phyloP scores from a whole-genome alignment of 495 filamentous ascomycete genomes.

The Diplogelasinospora grovesii region DNA sequence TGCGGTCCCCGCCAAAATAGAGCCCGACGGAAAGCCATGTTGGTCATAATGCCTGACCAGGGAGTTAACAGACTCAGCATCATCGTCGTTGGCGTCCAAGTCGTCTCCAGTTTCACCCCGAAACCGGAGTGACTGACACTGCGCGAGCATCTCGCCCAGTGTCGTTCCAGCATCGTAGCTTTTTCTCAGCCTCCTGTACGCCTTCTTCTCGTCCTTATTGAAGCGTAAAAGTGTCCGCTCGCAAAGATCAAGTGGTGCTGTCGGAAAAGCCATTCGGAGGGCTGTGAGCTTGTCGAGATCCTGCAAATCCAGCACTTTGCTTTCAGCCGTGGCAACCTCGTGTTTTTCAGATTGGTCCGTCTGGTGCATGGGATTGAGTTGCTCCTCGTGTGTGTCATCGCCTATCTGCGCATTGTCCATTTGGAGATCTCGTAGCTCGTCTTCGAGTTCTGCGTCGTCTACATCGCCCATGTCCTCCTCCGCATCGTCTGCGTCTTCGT shows the following conservation, averaged over 20 bases:
- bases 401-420: slow-evolving; percentile 14
- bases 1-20: slow-evolving; percentile 38
- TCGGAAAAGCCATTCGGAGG: slow-evolving; percentile 31
- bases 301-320: slow-evolving; percentile 6
- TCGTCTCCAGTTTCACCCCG: not conserved
- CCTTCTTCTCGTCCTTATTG: slow-evolving; percentile 8
- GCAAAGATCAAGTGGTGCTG: slow-evolving; percentile 18
- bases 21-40: slow-evolving; percentile 44
- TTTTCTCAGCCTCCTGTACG: slow-evolving; percentile 10
- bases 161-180: slow-evolving; percentile 6
- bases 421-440: slow-evolving; percentile 15
- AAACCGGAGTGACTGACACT: slow-evolving; percentile 1
- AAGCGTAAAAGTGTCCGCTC: slow-evolving; percentile 18
- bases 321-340: too few species aligned
- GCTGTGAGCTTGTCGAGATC: slow-evolving; percentile 25
- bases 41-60: slow-evolving; percentile 38
- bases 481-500: slow-evolving; percentile 16
- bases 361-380: too few species aligned
- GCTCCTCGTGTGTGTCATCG: too few species aligned
- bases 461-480: slow-evolving; percentile 13
- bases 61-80: slow-evolving; percentile 23
- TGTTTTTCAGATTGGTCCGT: too few species aligned
- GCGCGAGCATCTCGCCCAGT: slow-evolving; percentile 7
- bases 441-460: slow-evolving; percentile 15
- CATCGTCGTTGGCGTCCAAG: slow-evolving; percentile 13